Evolutionary conservation across 2,329 filamentous ascomycete species (phyloP).

Genomic region (Elsinoe arachidis): DNA sequence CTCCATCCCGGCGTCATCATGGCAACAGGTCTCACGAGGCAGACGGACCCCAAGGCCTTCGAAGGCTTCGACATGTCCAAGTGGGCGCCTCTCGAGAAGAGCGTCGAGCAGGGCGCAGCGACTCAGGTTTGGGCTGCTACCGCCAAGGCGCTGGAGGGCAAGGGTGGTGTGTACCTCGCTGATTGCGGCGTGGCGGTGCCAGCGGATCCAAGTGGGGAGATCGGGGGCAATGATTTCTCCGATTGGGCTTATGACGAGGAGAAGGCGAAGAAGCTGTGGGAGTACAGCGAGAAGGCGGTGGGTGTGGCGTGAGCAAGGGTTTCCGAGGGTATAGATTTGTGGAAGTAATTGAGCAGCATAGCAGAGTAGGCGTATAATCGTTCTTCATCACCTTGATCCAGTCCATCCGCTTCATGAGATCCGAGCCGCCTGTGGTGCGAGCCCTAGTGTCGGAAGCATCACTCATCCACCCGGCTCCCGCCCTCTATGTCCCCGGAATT

Average conservation of each 20-base stretch:
- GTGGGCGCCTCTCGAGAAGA: slow-evolving; percentile 6
- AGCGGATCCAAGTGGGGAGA: slow-evolving; percentile 19
- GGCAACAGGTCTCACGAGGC: slow-evolving; percentile 16
- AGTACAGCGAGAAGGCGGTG: slow-evolving; percentile 27
- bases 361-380: background rate
- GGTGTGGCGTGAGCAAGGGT: slow-evolving; percentile 16
- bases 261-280: slow-evolving; percentile 36
- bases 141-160: slow-evolving; percentile 35
- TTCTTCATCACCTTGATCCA: too few relatives aligned
- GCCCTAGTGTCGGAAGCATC: too few relatives aligned
- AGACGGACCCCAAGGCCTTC: slow-evolving; percentile 15
- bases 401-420: too few relatives aligned
- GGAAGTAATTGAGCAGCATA: background rate
- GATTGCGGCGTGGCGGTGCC: slow-evolving; percentile 33
- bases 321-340: background rate
- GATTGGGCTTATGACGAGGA: slow-evolving; percentile 31
- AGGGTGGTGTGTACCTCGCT: slow-evolving; percentile 40
- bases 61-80: background rate
- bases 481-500: too few relatives aligned
- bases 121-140: slow-evolving; percentile 41
- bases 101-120: slow-evolving; percentile 41
- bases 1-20: slow-evolving; percentile 42
- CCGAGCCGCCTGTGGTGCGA: too few relatives aligned
- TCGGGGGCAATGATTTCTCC: slow-evolving; percentile 25
- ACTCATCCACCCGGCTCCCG: too few relatives aligned